These are phyloP conservation scores for Athelia psychrophila DNA, from an alignment of 1,284 basidiomycete species.

Conservation along the genomic window DNA sequence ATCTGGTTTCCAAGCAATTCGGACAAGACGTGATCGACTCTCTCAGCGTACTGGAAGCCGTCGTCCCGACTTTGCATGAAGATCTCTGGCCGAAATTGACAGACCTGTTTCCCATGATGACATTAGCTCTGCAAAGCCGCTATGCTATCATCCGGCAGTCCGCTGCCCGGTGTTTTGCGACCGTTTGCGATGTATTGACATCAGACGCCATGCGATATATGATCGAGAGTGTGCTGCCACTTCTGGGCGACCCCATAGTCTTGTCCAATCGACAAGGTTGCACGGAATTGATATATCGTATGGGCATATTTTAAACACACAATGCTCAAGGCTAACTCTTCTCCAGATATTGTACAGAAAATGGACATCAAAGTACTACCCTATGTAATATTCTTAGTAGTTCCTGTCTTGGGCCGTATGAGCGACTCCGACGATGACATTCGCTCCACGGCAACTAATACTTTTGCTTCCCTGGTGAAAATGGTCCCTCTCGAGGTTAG, in stretches of 20 bases:
- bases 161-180: slow-evolving; percentile 85
- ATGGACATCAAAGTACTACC: slow-evolving; percentile 95
- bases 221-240: slow-evolving; percentile 84
- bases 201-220: slow-evolving; percentile 85
- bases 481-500: slow-evolving; percentile 96
- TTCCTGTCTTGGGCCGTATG: slow-evolving; percentile 96
- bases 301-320: slow-evolving; percentile 29
- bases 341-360: slow-evolving; percentile 83
- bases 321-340: slow-evolving; percentile 9
- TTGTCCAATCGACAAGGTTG: slow-evolving; percentile 86
- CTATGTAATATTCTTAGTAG: slow-evolving; percentile 96
- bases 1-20: slow-evolving; percentile 61
- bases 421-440: slow-evolving; percentile 93
- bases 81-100: slow-evolving; percentile 69
- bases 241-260: slow-evolving; percentile 80
- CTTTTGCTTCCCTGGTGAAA: slow-evolving; percentile 97
- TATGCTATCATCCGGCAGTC: slow-evolving; percentile 90
- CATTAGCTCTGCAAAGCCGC: slow-evolving; percentile 75
- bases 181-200: slow-evolving; percentile 85
- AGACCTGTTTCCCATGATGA: slow-evolving; percentile 76
- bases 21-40: slow-evolving; percentile 96
- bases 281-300: slow-evolving; percentile 88
- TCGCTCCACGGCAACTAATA: slow-evolving; percentile 91
- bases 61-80: slow-evolving; percentile 75
- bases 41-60: slow-evolving; percentile 85